Conservation (phyloP, 345 rosid species). For the Chamaenerion angustifolium region DNA sequence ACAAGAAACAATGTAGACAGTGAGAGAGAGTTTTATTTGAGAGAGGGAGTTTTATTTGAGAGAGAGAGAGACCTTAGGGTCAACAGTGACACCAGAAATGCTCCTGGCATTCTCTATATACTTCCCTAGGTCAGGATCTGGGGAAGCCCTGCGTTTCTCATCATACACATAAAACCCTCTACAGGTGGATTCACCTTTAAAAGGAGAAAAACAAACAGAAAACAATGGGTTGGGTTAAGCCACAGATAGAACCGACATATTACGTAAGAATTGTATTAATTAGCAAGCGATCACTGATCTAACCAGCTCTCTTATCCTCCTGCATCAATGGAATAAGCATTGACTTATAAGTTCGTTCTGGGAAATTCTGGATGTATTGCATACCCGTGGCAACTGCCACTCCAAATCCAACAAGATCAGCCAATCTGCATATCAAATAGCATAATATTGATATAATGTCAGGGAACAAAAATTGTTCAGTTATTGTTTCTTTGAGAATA, state of each 20-base stretch:
- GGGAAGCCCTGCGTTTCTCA: constrained; percentile 65
- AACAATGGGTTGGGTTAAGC: too few species aligned
- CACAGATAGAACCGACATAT: too few species aligned
- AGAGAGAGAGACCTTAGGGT: constrained; percentile 47
- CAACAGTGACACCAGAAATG: constrained; percentile 51
- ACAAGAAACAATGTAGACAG: constrained; percentile 1
- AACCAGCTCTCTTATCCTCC: constrained; percentile 94
- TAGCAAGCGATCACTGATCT: not conserved
- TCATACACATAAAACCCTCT: constrained; percentile 82
- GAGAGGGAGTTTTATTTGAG: not conserved
- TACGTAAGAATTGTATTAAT: too few species aligned
- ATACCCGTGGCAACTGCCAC: constrained; percentile 63
- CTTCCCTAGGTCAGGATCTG: constrained; percentile 74
- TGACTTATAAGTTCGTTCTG: constrained; percentile 65
- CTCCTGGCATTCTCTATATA: constrained; percentile 73
- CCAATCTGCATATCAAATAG: constrained; percentile 34
- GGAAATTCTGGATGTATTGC: constrained; percentile 64
- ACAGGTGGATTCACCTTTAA: constrained; percentile 64
- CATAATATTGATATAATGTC: not conserved
- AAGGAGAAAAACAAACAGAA: too few species aligned
- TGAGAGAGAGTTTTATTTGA: not conserved
- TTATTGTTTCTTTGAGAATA: too few species aligned
- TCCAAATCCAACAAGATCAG: constrained; percentile 88
- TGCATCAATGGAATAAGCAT: constrained; percentile 72
- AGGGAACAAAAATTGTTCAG: not conserved